Base-by-base conservation (phyloP, 768 basidiomycete species). In the Cystobasidium onofrii region DNA sequence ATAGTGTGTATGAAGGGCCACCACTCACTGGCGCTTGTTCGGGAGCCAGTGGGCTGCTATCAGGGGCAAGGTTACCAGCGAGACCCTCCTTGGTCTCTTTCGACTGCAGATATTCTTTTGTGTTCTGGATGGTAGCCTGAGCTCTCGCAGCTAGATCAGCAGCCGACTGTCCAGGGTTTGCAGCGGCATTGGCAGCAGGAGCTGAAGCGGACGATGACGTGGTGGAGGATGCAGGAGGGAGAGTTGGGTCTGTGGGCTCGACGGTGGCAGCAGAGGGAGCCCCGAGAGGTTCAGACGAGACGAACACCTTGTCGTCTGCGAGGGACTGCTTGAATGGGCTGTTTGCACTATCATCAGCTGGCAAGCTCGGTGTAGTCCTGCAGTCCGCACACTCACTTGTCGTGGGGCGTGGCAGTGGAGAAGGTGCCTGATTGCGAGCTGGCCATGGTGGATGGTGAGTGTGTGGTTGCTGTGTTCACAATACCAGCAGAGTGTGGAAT, bases 61-160 rank as follows among this genome's bases (percentile, higher is more conserved):
- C 33, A n/a, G 69, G 69, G 4, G 69, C 69, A 7, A 71, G 69
- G n/a, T 36, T 33, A 33, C 69, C 69, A 71, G 69, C 69, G 13
- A 64, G 33, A n/a, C 34, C 34, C 12, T 12, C 15, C 63, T 64
- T 64, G 12, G 63, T 64, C 63, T 64, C 57, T 13, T 12, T 60
- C 33, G 57, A 60, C 57, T 60, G 57, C 15, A 60, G 25, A 20
- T 60, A 29, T 15, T 60, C 57, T 20, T 34, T 27, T 29, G 33
- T 60, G 33, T 34, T 60, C 33, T 34, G 29, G 20, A 60, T 13
- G 57, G 57, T 7, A 25, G 57, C 57, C 31, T 60, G 57, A 34
- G 57, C 57, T 34, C 57, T 12, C 10, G 52, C 6, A 54, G 52
- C 52, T n/a, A 54, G 18, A 29, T 54, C 52, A 29, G 52, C 20